Base-by-base conservation (phyloP, 257 asterid genomes). In the Misopates orontium region DNA sequence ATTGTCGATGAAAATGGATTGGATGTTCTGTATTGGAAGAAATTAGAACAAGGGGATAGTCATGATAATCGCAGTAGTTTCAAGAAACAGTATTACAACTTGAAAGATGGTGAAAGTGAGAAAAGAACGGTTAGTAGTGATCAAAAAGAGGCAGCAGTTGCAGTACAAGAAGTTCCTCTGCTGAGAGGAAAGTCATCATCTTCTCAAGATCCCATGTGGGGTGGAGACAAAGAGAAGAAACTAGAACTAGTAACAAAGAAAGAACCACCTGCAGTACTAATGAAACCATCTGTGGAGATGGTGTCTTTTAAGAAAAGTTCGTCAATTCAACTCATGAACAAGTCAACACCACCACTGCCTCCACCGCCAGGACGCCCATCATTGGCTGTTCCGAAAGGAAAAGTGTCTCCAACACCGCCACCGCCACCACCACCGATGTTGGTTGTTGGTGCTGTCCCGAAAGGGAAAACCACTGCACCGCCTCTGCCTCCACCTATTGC, bases 11-110 rank as follows among this genome's bases (percentile, higher is more conserved):
- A 90, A 72, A 73, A 88, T 66, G 99, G 99, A 1, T 58, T 94
- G 82, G 99, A 94, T 68, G 99, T 94, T 28, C 63, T 94, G 66
- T 94, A 94, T 56, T 94, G 97, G 99, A 88, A 77, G 64, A 79
- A 88, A 24, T 1, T 87, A 54, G 76, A 85, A 59, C 82, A 73
- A 20, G 87, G 75, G n/a, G 84, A 80, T 6, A 9, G 4, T 3
- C 66, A 60, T 10, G 75, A 78, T 17, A 71, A 54, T 48, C 70
- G 82, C n/a, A n/a, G n/a, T n/a, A n/a, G n/a, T 49, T 90, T 80
- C 66, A 79, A 81, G 69, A 85, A 77, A 53, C 72, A 76, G 71
- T 70, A 60, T 9, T 80, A 77, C 56, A 73, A 75, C 81, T 56
- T 77, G 71, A 68, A 80, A 52, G 73, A 71, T 59, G 66, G 72